A percentile compares a stretch with the other conserved stretches of the same genome.
Conservation (phyloP, 371 early-diverging fungal species). For the Actinomucor elegans region DNA sequence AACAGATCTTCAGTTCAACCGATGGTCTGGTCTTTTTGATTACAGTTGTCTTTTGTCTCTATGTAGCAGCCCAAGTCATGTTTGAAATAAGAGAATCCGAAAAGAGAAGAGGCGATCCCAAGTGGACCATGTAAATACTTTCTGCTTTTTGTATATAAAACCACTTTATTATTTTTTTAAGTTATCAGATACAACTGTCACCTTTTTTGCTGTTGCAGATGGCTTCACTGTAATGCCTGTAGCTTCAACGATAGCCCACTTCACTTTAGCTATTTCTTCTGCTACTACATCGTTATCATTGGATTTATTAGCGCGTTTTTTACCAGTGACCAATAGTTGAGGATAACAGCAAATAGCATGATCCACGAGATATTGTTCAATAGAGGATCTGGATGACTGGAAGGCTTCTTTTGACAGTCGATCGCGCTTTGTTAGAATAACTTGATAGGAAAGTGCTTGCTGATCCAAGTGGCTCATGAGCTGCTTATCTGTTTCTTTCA, state of each 20-base stretch:
- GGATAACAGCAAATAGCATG: conserved; percentile 60
- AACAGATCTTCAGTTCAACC: conserved; percentile 40
- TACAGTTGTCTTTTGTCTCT: conserved; percentile 55
- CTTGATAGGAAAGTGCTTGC: conserved; percentile 59
- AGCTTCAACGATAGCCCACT: conserved; percentile 32
- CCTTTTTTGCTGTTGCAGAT: not conserved
- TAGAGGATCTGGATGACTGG: conserved; percentile 31
- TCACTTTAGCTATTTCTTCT: conserved; percentile 28
- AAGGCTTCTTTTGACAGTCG: conserved; percentile 48
- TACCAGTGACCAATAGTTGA: conserved; percentile 41
- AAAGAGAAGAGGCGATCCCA: conserved; percentile 53
- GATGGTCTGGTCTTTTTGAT: conserved; percentile 53
- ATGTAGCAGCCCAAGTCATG: conserved; percentile 77
- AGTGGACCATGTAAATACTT: conserved; percentile 40
- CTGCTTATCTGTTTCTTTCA: conserved; percentile 63
- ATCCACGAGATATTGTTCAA: conserved; percentile 47
- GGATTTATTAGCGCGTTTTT: conserved; percentile 25
- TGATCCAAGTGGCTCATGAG: conserved; percentile 60
- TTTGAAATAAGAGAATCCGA: conserved; percentile 83
- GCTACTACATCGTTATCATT: conserved; percentile 19
- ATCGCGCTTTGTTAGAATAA: conserved; percentile 70
- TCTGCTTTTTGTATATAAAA: not conserved
- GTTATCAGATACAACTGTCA: not conserved
- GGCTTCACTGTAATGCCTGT: conserved; percentile 16
- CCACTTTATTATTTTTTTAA: not conserved